Conservation (phyloP, 2,329 filamentous ascomycete genomes). For the Curvularia verruculosa region DNA sequence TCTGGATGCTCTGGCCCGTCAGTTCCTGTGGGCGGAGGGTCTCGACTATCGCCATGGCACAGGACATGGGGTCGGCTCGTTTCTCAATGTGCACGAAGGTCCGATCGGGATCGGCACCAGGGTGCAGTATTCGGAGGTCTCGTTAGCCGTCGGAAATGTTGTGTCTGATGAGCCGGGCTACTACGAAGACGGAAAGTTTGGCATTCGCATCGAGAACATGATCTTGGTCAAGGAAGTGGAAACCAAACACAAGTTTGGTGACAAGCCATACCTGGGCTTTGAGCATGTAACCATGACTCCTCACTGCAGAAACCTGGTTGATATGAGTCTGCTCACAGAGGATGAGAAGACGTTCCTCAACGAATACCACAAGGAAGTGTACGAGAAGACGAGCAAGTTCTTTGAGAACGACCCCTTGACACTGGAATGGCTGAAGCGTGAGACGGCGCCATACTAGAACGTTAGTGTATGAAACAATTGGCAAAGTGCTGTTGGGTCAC, state of each 20-base stretch:
- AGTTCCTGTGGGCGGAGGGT: conserved; percentile 90
- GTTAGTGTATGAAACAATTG: conserved; percentile 5
- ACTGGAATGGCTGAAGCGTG: conserved; percentile 80
- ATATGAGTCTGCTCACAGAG: conserved; percentile 71
- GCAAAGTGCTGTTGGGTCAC: conserved; percentile 1
- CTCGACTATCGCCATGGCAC: conserved; percentile 96
- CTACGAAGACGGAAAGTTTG: conserved; percentile 94
- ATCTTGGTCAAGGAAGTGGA: conserved; percentile 88
- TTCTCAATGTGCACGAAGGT: conserved; percentile 94
- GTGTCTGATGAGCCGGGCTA: conserved; percentile 96
- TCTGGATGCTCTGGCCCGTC: conserved; percentile 84
- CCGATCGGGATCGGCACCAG: conserved; percentile 95
- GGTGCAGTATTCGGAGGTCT: conserved; percentile 88
- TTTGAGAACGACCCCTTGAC: conserved; percentile 76
- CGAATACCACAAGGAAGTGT: conserved; percentile 79
- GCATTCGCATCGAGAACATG: conserved; percentile 96
- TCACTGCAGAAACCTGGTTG: conserved; percentile 87
- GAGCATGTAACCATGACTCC: conserved; percentile 98
- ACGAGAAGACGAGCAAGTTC: conserved; percentile 77
- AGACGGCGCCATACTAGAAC: conserved; percentile 67
- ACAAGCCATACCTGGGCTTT: conserved; percentile 92
- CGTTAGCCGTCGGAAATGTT: conserved; percentile 89
- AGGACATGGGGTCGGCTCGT: conserved; percentile 93
- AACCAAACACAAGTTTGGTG: conserved; percentile 86
- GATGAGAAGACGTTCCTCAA: conserved; percentile 87